These are phyloP conservation scores for Lactuca saligna DNA, from an alignment of 129 eudicot genomes.

Conservation along the genomic window DNA sequence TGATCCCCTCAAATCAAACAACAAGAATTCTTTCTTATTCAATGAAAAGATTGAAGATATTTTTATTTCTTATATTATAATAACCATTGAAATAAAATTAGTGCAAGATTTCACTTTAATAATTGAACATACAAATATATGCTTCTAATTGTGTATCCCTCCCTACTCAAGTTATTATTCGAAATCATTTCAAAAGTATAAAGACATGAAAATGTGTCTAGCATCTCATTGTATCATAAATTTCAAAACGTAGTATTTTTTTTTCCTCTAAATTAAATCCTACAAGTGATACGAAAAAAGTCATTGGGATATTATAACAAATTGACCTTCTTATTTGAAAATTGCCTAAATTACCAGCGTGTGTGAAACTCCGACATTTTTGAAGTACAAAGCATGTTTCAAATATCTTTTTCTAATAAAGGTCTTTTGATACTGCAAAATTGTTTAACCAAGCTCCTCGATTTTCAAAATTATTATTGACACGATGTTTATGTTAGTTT, in stretches of 20 bases:
- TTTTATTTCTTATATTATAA: conserved; percentile 5
- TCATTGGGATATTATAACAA: background rate
- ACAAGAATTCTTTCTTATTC: conserved; percentile 21
- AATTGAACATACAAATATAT: conserved; percentile 27
- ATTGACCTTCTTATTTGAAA: background rate
- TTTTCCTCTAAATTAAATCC: background rate
- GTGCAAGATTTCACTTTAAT: conserved; percentile 29
- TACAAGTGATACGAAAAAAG: background rate
- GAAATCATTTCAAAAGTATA: conserved; percentile 31
- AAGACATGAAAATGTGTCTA: conserved; percentile 22
- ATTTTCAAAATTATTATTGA: too few relatives aligned
- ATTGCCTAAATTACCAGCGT: background rate
- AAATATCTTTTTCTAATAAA: too few relatives aligned
- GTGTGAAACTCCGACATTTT: background rate
- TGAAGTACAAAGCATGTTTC: too few relatives aligned
- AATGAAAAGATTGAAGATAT: conserved; percentile 25
- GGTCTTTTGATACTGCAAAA: background rate
- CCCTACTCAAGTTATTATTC: conserved; percentile 33
- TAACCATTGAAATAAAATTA: conserved; percentile 23
- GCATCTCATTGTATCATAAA: conserved; percentile 23
- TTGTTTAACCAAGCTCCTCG: too few relatives aligned
- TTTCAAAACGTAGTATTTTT: conserved; percentile 1
- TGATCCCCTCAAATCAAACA: conserved; percentile 35
- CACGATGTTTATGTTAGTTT: background rate
- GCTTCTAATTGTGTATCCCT: conserved; percentile 19